Conservation (phyloP, 202 grass and related monocot genomes). For the Schoenoplectus triqueter region DNA sequence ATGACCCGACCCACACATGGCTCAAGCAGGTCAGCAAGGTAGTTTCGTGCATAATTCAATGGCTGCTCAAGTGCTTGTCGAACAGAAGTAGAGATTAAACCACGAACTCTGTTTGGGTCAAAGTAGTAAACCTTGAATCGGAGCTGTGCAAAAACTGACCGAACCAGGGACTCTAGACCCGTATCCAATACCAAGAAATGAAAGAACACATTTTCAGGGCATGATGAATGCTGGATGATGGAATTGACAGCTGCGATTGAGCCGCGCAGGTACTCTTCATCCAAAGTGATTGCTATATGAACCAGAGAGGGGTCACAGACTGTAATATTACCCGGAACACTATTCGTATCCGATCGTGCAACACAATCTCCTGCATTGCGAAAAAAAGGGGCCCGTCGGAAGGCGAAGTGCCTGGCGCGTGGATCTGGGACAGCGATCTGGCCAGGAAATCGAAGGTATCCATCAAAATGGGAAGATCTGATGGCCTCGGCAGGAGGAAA, state of each 20-base stretch:
- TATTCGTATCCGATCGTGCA: not conserved
- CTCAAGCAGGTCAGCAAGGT: conserved; percentile 78
- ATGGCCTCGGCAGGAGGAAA: conserved; percentile 96
- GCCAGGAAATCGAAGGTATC: conserved; percentile 68
- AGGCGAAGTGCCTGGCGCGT: conserved; percentile 53
- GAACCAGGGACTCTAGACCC: conserved; percentile 67
- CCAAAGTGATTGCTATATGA: conserved; percentile 93
- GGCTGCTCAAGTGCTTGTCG: conserved; percentile 89
- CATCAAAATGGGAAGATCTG: conserved; percentile 83
- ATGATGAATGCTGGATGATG: conserved; percentile 68
- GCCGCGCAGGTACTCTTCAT: conserved; percentile 83
- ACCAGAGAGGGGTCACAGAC: conserved; percentile 73
- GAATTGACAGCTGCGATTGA: conserved; percentile 93
- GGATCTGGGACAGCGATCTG: conserved; percentile 54
- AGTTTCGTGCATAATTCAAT: conserved; percentile 92
- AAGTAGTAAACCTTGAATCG: conserved; percentile 89
- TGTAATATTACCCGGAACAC: conserved; percentile 33
- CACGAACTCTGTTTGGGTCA: conserved; percentile 65
- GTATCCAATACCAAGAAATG: conserved; percentile 87
- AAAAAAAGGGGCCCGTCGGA: conserved; percentile 66
- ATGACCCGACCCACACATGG: conserved; percentile 78
- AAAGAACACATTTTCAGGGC: conserved; percentile 91
- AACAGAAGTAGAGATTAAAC: conserved; percentile 81
- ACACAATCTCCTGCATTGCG: conserved; percentile 78
- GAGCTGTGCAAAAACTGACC: conserved; percentile 76